These are phyloP conservation scores for Fusarium continuum DNA, from an alignment of 2,329 filamentous ascomycete species.

Conservation along the genomic window DNA sequence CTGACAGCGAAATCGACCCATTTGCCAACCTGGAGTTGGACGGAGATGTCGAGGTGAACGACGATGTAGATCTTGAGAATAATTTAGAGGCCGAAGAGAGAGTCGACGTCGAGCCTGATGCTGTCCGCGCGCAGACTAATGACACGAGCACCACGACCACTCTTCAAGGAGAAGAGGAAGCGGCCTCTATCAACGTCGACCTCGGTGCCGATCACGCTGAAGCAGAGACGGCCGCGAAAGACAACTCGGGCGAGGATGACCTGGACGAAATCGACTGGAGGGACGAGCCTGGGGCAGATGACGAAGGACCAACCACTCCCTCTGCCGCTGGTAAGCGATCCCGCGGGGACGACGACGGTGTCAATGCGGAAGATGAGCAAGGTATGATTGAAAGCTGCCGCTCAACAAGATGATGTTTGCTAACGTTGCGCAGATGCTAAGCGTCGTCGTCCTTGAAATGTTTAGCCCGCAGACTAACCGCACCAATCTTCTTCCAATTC, in stretches of 20 bases:
- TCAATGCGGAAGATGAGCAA: slow-evolving; percentile 48
- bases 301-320: slow-evolving; percentile 27
- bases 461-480: slow-evolving; percentile 29
- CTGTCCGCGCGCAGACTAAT: slow-evolving; percentile 24
- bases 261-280: slow-evolving; percentile 46
- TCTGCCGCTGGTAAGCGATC: slow-evolving; percentile 43
- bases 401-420: slow-evolving; percentile 13
- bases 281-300: slow-evolving; percentile 41
- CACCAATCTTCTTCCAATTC: slow-evolving; percentile 12
- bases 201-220: slow-evolving; percentile 31
- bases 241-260: slow-evolving; percentile 31
- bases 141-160: slow-evolving; percentile 47
- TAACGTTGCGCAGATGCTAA: slow-evolving; percentile 57
- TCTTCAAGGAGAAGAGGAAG: slow-evolving; percentile 47
- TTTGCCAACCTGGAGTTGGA: slow-evolving; percentile 42
- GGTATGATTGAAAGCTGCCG: slow-evolving; percentile 32
- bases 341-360: slow-evolving; percentile 42
- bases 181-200: slow-evolving; percentile 37
- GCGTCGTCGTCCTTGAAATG: slow-evolving; percentile 56
- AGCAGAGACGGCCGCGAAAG: slow-evolving; percentile 35
- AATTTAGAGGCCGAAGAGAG: slow-evolving; percentile 28
- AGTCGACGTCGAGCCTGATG: slow-evolving; percentile 17
- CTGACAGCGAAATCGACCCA: slow-evolving; percentile 40
- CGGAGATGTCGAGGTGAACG: slow-evolving; percentile 28
- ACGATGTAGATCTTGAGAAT: slow-evolving; percentile 28